Conservation (phyloP, 1,139 yeast species). For the Petasospora fabianii region DNA sequence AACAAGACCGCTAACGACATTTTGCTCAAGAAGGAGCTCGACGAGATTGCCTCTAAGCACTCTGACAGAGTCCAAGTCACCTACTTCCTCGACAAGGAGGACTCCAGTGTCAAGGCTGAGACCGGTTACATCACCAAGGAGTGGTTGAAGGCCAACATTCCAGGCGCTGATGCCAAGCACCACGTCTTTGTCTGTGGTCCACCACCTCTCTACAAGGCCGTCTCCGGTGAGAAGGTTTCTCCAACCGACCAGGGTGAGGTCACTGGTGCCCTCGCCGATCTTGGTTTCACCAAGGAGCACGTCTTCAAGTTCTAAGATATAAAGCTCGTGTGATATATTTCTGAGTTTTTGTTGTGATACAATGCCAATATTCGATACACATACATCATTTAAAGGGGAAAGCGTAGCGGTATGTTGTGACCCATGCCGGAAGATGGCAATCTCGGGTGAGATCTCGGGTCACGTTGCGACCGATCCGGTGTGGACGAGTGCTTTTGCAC, state of each 20-base stretch:
- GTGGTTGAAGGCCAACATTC: constrained; percentile 51
- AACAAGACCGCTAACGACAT: constrained; percentile 74
- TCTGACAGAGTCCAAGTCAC: constrained; percentile 74
- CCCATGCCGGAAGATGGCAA: too few relatives aligned
- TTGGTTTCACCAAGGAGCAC: constrained; percentile 83
- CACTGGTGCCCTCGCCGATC: constrained; percentile 78
- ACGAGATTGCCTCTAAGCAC: constrained; percentile 54
- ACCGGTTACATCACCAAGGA: constrained; percentile 75
- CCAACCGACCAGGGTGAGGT: constrained; percentile 96
- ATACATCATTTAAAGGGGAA: too few relatives aligned
- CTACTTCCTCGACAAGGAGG: constrained; percentile 73
- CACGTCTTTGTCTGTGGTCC: constrained; percentile 91
- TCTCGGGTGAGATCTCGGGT: too few relatives aligned
- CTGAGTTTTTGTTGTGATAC: too few relatives aligned
- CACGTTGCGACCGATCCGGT: too few relatives aligned
- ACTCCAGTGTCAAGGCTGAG: constrained; percentile 51
- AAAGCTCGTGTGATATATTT: too few relatives aligned
- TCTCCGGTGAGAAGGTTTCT: constrained; percentile 81
- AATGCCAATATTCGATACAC: too few relatives aligned
- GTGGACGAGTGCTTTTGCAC: too few relatives aligned
- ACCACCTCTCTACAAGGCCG: constrained; percentile 76
- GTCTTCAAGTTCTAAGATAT: constrained; percentile 90
- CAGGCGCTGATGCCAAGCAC: constrained; percentile 56
- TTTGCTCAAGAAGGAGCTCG: constrained; percentile 73
- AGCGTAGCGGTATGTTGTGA: too few relatives aligned